Evolutionary conservation across 2,329 filamentous ascomycete species (phyloP), one percentile per base, ranked within the genome.

Genomic region (Apiospora arundinis): DNA sequence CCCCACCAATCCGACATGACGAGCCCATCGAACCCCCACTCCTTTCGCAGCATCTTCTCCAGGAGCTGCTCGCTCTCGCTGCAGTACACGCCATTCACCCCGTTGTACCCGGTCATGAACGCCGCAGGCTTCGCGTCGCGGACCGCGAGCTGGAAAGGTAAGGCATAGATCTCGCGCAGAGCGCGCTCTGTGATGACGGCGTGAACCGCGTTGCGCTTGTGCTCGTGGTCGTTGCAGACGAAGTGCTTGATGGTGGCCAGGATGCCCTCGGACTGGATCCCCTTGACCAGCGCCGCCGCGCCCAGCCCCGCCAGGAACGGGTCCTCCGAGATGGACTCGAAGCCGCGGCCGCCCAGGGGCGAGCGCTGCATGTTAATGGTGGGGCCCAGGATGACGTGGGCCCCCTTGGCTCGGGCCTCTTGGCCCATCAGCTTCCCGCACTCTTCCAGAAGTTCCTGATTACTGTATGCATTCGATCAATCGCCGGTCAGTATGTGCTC

Each of bases 311-410:
- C 84, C 32, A 90, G 82, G 75, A 89, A 83, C 16, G 88, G 88
- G 74, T 90, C 89, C 76, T 90, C 88, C 60, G 86, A 83, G 68
- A 90, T 83, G 11, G 87, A 89, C 80, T 90, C 88, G 74, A 90
- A 90, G 48, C 88, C 88, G 69, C 88, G 85, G 12, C 89, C 88
- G 32, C 88, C 88, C 2, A 90, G 83, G n/a, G 88, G 89, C 6
- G 85, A 87, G 67, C 89, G 84, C 75, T 90, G 87, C 83, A 90
- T 90, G 77, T 90, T 90, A 77, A 91, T 89, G 28, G 89, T 91
- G 5, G 90, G 90, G 0, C 89, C 89, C 0, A 91, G 83, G 71
- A 89, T 87, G 28, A 83, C 84, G 76, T 90, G 88, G 2, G 87
- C 88, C 48, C 87, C 87, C 78, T 90, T 90, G 0, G 85, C 84